Percentiles rank a stretch among this genome's conserved stretches.
Conservation (phyloP, 495 filamentous ascomycete species). For the Parachaetomium inaequale region DNA sequence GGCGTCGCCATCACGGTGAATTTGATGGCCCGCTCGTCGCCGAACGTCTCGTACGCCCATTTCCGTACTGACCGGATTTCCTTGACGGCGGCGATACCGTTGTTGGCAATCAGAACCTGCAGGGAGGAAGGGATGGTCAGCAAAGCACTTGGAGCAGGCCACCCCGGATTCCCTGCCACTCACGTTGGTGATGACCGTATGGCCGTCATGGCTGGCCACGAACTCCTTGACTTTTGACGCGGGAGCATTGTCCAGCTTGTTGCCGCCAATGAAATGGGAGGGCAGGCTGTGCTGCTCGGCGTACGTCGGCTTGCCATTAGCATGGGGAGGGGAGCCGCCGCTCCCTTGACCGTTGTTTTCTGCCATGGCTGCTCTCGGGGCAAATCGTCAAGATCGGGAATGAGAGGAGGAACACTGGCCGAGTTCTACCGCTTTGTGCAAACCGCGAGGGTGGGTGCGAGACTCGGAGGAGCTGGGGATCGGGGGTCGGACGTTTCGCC, state of each 20-base stretch:
- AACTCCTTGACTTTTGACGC: conserved; percentile 90
- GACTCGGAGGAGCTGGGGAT: neutral
- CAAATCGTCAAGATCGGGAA: conserved; percentile 3
- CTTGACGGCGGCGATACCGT: conserved; percentile 99
- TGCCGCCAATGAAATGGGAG: conserved; percentile 94
- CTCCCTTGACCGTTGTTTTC: conserved; percentile 50
- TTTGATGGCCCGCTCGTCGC: conserved; percentile 95
- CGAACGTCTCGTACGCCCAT: conserved; percentile 99
- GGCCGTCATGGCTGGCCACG: conserved; percentile 80
- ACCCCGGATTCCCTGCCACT: too few relatives aligned
- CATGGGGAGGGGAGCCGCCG: conserved; percentile 39
- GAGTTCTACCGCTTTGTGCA: conserved; percentile 10
- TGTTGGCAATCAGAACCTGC: conserved; percentile 98
- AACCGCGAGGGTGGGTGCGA: conserved; percentile 11
- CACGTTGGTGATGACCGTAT: conserved; percentile 97
- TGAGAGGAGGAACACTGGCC: neutral
- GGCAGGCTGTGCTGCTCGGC: conserved; percentile 76
- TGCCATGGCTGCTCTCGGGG: conserved; percentile 34
- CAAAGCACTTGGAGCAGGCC: neutral
- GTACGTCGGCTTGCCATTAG: conserved; percentile 54
- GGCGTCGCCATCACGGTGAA: conserved; percentile 99
- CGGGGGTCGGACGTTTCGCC: conserved; percentile 10
- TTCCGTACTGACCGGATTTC: conserved; percentile 97
- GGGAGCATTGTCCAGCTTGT: conserved; percentile 72
- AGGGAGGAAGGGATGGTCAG: conserved; percentile 8